phyloP scores from a whole-genome alignment of 192 early-diverging fungal genomes.

The Cladochytrium replicatum region DNA sequence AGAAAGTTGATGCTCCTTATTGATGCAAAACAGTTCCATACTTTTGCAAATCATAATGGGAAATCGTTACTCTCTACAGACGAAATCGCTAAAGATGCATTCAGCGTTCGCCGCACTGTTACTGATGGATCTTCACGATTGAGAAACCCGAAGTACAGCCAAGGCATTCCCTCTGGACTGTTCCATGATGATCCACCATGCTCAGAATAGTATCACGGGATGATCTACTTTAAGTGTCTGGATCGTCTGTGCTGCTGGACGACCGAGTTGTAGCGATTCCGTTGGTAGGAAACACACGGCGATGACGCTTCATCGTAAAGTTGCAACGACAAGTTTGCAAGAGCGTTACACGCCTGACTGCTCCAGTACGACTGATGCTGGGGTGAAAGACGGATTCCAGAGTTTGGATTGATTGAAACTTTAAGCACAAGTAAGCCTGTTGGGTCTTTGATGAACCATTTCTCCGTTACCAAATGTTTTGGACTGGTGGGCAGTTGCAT shows the following conservation, averaged over 20 bases:
- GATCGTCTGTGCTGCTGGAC: not conserved
- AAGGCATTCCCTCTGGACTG: slow-evolving; percentile 29
- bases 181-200: not conserved
- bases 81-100: not conserved
- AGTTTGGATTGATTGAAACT: slow-evolving; percentile 13
- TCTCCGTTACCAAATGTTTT: slow-evolving; percentile 12
- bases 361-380: slow-evolving; percentile 20
- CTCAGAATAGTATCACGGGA: slow-evolving; percentile 2
- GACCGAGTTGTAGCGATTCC: slow-evolving; percentile 8
- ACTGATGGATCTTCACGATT: not conserved
- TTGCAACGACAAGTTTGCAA: slow-evolving; percentile 39
- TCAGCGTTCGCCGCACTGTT: not conserved
- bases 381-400: slow-evolving; percentile 7
- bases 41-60: not conserved
- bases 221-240: slow-evolving; percentile 11
- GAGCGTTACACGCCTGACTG: slow-evolving; percentile 21
- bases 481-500: slow-evolving; percentile 7
- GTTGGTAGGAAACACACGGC: slow-evolving; percentile 24
- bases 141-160: slow-evolving; percentile 22
- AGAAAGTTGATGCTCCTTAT: not conserved
- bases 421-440: not conserved
- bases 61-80: not conserved
- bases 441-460: not conserved
- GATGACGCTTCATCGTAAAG: slow-evolving; percentile 23
- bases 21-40: not conserved